Conservation (phyloP, 306 rosid species). For the Arachis hypogaea region DNA sequence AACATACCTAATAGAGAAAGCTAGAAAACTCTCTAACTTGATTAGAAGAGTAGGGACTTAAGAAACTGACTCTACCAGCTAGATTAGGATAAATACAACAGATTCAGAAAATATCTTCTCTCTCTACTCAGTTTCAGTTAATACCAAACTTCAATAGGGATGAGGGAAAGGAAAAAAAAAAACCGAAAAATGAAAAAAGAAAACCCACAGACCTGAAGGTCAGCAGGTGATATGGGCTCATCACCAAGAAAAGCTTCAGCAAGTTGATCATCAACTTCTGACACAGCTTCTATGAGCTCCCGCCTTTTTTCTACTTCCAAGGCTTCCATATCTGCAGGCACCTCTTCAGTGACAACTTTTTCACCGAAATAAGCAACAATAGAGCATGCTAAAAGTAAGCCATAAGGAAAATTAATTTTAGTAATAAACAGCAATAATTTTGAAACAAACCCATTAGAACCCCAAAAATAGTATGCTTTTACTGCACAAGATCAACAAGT, state of each 20-base stretch:
- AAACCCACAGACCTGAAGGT: constrained; percentile 72
- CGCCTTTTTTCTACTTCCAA: constrained; percentile 85
- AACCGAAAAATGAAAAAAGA: background rate
- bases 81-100: too few species aligned
- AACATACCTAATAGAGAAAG: too few species aligned
- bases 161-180: too few species aligned
- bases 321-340: constrained; percentile 80
- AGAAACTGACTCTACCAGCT: too few species aligned
- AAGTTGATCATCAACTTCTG: constrained; percentile 95
- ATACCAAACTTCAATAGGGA: background rate
- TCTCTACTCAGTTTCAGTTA: too few species aligned
- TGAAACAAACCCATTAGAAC: constrained; percentile 78
- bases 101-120: too few species aligned
- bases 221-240: constrained; percentile 77
- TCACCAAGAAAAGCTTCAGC: constrained; percentile 92
- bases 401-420: background rate
- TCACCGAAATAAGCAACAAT: constrained; percentile 60
- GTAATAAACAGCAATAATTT: constrained; percentile 15
- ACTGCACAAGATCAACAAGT: constrained; percentile 89
- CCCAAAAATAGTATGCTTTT: constrained; percentile 85
- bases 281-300: constrained; percentile 86
- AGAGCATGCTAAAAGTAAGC: constrained; percentile 21
- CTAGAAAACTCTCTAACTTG: too few species aligned
- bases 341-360: constrained; percentile 66
- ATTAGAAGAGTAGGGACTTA: too few species aligned